These are phyloP conservation scores for Tolypocladium endophyticum DNA, from an alignment of 2,329 filamentous ascomycete species.

Conservation along the genomic window DNA sequence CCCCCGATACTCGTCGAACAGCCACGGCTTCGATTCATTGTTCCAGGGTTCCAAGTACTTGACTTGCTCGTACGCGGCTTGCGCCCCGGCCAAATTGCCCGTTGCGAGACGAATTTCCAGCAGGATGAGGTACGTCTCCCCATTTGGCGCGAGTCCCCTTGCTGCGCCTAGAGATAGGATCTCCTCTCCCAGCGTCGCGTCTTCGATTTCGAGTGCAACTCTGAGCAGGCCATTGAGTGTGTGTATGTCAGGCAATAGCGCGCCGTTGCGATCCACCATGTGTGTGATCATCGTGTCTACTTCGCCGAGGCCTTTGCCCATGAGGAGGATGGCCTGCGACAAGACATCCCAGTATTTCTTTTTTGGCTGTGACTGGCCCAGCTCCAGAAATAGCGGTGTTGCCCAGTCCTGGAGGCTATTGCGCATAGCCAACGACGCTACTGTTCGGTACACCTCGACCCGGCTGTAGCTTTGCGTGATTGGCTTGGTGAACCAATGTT, in stretches of 20 bases:
- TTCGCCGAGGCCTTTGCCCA: constrained; percentile 52
- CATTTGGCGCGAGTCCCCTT: constrained; percentile 55
- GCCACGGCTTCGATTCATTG: constrained; percentile 33
- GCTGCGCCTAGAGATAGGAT: constrained; percentile 58
- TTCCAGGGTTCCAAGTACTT: constrained; percentile 21
- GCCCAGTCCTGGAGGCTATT: constrained; percentile 54
- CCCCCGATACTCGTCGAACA: constrained; percentile 41
- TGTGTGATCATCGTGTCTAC: constrained; percentile 49
- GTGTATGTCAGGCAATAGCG: constrained; percentile 48
- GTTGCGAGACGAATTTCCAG: constrained; percentile 67
- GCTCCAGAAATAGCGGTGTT: constrained; percentile 42
- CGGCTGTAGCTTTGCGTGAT: constrained; percentile 20
- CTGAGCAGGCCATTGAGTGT: constrained; percentile 71
- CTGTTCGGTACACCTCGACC: constrained; percentile 14
- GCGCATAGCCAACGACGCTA: constrained; percentile 43
- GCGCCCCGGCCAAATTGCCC: constrained; percentile 61
- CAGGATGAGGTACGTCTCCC: constrained; percentile 61
- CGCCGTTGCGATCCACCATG: constrained; percentile 53
- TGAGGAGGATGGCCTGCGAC: constrained; percentile 60
- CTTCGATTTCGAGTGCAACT: constrained; percentile 58
- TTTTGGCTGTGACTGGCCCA: constrained; percentile 33
- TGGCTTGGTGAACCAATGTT: constrained; percentile 55
- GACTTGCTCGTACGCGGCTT: constrained; percentile 47
- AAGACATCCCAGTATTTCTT: constrained; percentile 61
- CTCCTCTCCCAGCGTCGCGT: constrained; percentile 63